Evolutionary conservation across 306 rosid species (phyloP).

Genomic region (Gillenia trifoliata): DNA sequence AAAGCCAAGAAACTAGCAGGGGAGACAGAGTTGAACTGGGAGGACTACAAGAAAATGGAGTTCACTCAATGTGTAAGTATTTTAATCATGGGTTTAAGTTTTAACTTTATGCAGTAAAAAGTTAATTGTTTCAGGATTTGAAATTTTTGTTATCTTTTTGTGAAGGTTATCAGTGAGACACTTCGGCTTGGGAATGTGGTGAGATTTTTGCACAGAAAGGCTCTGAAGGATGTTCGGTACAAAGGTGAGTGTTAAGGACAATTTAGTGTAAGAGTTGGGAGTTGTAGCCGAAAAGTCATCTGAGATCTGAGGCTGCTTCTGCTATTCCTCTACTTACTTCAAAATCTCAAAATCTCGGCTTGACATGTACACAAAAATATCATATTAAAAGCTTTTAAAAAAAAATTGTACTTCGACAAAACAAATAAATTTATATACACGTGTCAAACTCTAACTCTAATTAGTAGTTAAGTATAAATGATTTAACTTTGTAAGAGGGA

Average conservation of each 20-base stretch:
- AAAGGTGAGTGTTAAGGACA: constrained; percentile 46
- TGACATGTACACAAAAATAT: no score
- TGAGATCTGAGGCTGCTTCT: constrained; percentile 1
- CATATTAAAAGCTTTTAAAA: no score
- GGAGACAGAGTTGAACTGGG: constrained; percentile 78
- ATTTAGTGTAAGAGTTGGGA: constrained; percentile 1
- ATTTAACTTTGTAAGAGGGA: no score
- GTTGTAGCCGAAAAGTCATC: constrained; percentile 14
- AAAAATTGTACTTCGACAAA: no score
- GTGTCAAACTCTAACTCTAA: no score
- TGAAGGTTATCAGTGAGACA: constrained; percentile 91
- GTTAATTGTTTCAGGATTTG: neutral
- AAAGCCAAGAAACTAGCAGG: constrained; percentile 59
- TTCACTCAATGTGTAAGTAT: constrained; percentile 90
- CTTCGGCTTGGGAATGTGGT: constrained; percentile 92
- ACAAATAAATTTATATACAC: no score
- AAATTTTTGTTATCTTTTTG: neutral
- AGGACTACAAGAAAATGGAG: constrained; percentile 85
- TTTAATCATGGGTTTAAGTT: neutral
- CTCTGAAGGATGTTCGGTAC: constrained; percentile 74
- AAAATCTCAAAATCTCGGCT: neutral
- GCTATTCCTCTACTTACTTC: neutral
- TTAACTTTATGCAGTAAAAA: neutral
- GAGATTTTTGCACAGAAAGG: constrained; percentile 95
- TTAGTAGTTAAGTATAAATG: no score